Percentiles rank a stretch among this genome's conserved stretches.
These are phyloP conservation scores for Coemansia sp. DNA, from an alignment of 192 early-diverging fungal species.

Conservation along the genomic window DNA sequence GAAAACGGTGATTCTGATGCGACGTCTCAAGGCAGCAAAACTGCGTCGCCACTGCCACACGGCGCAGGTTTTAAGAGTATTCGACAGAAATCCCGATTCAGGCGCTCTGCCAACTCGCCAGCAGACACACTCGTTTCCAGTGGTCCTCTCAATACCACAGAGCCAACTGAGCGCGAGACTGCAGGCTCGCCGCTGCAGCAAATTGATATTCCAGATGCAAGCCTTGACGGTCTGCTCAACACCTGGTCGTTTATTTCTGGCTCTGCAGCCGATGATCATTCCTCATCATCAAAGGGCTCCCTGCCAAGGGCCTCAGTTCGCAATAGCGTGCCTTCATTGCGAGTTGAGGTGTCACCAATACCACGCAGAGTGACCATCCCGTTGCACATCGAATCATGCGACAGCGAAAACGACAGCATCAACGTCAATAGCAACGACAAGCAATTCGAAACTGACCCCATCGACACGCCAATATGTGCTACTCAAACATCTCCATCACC, in stretches of 20 bases:
- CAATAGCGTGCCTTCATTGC: constrained; percentile 6
- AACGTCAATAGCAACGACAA: no score
- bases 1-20: not conserved
- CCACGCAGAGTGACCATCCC: constrained; percentile 4
- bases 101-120: constrained; percentile 26
- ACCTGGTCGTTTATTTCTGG: constrained; percentile 32
- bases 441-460: not conserved
- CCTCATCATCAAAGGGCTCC: not conserved
- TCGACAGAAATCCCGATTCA: not conserved
- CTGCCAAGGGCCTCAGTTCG: not conserved
- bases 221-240: constrained; percentile 36
- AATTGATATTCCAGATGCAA: constrained; percentile 40
- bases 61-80: not conserved
- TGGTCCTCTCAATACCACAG: constrained; percentile 8
- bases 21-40: not conserved
- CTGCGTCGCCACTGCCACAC: not conserved
- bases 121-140: constrained; percentile 37
- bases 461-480: not conserved
- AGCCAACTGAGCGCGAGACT: no score
- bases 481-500: not conserved
- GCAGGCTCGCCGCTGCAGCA: constrained; percentile 23
- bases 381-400: not conserved
- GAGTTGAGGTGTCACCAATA: not conserved
- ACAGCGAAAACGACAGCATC: not conserved
- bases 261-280: not conserved